Percentiles rank a stretch among this genome's conserved stretches.
These are phyloP conservation scores for Lipomyces lipofer DNA, from an alignment of 805 yeast species.

Conservation along the genomic window DNA sequence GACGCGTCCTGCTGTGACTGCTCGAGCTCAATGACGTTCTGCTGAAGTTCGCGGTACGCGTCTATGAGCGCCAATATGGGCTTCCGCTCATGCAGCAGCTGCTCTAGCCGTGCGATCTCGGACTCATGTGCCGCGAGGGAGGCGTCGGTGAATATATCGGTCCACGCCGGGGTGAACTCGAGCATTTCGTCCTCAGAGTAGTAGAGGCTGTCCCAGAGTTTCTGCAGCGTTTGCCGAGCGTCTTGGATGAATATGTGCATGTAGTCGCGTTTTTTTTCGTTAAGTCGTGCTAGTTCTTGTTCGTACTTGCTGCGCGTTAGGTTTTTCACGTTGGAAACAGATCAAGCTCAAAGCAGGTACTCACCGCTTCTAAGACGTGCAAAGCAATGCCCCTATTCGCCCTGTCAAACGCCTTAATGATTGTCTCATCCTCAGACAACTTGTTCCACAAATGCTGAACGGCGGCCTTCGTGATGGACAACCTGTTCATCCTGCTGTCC, in stretches of 20 bases:
- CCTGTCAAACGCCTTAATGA: constrained; percentile 45
- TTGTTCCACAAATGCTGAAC: constrained; percentile 59
- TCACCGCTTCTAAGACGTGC: constrained; percentile 27
- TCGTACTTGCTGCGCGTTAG: too few species aligned
- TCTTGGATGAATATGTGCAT: constrained; percentile 69
- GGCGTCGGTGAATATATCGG: constrained; percentile 56
- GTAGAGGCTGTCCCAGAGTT: constrained; percentile 62
- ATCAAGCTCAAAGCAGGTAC: background rate
- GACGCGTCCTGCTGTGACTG: constrained; percentile 79
- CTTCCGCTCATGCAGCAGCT: constrained; percentile 51
- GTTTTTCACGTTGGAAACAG: background rate
- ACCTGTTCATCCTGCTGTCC: constrained; percentile 38
- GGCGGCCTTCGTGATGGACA: constrained; percentile 40
- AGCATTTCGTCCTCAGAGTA: constrained; percentile 54
- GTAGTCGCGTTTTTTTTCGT: constrained; percentile 58
- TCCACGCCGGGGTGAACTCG: constrained; percentile 48
- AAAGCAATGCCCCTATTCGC: constrained; percentile 41
- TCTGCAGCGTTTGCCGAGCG: constrained; percentile 58
- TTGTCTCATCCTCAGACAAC: constrained; percentile 50
- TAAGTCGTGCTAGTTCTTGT: constrained; percentile 57
- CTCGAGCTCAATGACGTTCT: constrained; percentile 62
- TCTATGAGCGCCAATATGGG: constrained; percentile 59
- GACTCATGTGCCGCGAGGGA: constrained; percentile 63
- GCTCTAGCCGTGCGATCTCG: constrained; percentile 56
- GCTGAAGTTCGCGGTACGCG: constrained; percentile 54